A percentile compares a stretch with the other conserved stretches of the same genome.
Conservation (phyloP, 2,329 filamentous ascomycete species). For the Ascochyta viciae-villosae region DNA sequence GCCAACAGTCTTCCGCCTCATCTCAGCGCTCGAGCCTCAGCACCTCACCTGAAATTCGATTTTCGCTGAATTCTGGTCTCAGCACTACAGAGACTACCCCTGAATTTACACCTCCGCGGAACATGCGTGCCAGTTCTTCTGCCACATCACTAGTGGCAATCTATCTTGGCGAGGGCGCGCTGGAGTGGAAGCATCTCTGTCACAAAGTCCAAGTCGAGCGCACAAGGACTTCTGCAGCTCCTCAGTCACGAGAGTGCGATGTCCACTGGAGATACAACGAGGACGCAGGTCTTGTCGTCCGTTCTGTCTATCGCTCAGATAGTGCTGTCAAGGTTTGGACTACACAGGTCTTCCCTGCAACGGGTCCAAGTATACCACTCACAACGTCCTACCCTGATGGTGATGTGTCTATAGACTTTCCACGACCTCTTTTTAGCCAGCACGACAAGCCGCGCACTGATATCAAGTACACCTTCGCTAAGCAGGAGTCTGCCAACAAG, state of each 20-base stretch:
- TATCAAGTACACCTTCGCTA: slow-evolving; percentile 38
- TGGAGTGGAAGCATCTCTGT: slow-evolving; percentile 41
- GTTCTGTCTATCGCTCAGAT: slow-evolving; percentile 32
- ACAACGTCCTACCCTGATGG: slow-evolving; percentile 38
- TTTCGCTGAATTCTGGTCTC: slow-evolving; percentile 11
- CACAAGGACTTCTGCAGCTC: slow-evolving; percentile 13
- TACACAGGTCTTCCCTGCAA: slow-evolving; percentile 39
- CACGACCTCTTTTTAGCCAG: slow-evolving; percentile 33
- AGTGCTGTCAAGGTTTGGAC: slow-evolving; percentile 31
- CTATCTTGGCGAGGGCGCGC: slow-evolving; percentile 33
- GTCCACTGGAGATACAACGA: slow-evolving; percentile 39
- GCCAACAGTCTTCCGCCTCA: slow-evolving; percentile 26
- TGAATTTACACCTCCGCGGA: slow-evolving; percentile 17
- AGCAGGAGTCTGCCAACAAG: slow-evolving; percentile 21
- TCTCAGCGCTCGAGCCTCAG: slow-evolving; percentile 26
- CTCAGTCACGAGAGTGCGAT: slow-evolving; percentile 28
- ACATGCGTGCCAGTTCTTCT: slow-evolving; percentile 27
- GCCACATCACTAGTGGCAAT: slow-evolving; percentile 32
- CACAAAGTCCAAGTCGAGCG: slow-evolving; percentile 40
- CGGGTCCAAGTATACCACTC: slow-evolving; percentile 40
- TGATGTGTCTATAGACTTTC: slow-evolving; percentile 42
- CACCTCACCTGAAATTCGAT: slow-evolving; percentile 20
- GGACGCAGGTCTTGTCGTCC: slow-evolving; percentile 36
- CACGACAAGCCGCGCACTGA: slow-evolving; percentile 37
- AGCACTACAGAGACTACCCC: slow-evolving; percentile 33